A percentile compares a stretch with the other conserved stretches of the same genome.
Conservation (phyloP, 2,329 filamentous ascomycete species). For the Sclerotinia glacialis region DNA sequence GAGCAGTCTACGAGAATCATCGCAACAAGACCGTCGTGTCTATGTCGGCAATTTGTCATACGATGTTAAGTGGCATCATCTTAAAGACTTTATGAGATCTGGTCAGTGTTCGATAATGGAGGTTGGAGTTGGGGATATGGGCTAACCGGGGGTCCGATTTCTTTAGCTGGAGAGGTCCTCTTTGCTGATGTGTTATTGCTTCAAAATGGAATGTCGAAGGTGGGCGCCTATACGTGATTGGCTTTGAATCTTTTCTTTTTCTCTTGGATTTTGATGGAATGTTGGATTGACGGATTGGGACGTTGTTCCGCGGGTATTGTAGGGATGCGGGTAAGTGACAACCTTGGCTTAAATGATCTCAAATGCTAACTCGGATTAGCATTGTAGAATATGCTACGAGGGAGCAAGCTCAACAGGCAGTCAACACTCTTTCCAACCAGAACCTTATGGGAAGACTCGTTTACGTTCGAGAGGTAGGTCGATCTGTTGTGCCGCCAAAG, state of each 20-base stretch:
- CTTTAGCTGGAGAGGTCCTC: constrained; percentile 92
- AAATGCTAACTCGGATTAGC: constrained; percentile 47
- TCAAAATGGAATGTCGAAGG: constrained; percentile 99
- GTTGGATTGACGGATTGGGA: constrained; percentile 99
- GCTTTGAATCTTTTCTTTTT: constrained; percentile 62
- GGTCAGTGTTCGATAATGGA: constrained; percentile 58
- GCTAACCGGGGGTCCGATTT: constrained; percentile 38
- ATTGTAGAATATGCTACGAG: constrained; percentile 99
- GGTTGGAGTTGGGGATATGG: constrained; percentile 40
- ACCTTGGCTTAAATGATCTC: not conserved
- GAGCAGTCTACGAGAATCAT: constrained; percentile 87
- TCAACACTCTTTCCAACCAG: constrained; percentile 97
- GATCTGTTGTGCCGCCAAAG: constrained; percentile 1
- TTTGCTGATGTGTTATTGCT: constrained; percentile 99
- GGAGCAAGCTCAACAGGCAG: constrained; percentile 97
- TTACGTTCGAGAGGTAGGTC: constrained; percentile 89
- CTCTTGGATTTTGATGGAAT: constrained; percentile 68
- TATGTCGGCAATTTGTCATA: constrained; percentile 99
- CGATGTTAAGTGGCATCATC: constrained; percentile 99
- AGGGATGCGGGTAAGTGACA: constrained; percentile 98
- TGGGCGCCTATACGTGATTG: constrained; percentile 91
- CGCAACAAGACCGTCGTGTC: constrained; percentile 97
- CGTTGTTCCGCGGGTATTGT: constrained; percentile 83
- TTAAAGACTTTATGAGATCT: constrained; percentile 99
- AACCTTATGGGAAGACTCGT: constrained; percentile 98